Evolutionary conservation across 805 yeast species (phyloP), one percentile per base, ranked within the genome.

Genomic region (Zygosaccharomyces pseudorouxii): DNA sequence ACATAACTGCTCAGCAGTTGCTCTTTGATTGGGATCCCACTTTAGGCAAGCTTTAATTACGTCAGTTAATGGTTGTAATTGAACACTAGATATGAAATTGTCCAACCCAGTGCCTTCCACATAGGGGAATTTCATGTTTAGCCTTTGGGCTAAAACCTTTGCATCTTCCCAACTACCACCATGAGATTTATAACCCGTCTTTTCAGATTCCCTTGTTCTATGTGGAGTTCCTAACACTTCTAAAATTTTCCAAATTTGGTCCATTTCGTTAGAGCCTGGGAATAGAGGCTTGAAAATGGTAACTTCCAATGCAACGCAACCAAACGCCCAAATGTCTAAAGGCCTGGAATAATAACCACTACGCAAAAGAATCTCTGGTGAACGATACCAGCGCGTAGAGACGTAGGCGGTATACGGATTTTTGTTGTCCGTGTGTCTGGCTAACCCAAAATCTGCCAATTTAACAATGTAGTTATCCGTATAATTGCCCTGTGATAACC

Each of bases 321-420:
- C 95, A 71, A 86, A 86, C 0, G 95, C 92, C 95, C 95, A 86
- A 29, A 86, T 77, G 69, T 86, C 95, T 31, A 84, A 77, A 2
- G 93, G 89, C 52, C 69, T 77, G 0, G 88, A 78, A 59, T 86
- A 84, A 57, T 66, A 70, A 4, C 74, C 75, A 53, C 78, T 81
- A 55, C 92, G 74, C 49, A 86, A 69, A 40, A 86, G 70, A 18
- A 86, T 84, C 63, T 86, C 95, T 0, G 95, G 95, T 0, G 92
- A 79, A 53, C 95, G 72, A 59, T 86, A 86, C 95, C 95, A 86
- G 58, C 95, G 76, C 0, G 95, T 86, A 0, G 92, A 81, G 5
- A 86, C 88, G 55, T 86, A 86, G 2, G 84, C 81, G 0, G 95
- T 86, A 59, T 79, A 86, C 1, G 80, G 79, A 49, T 72, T 74